phyloP scores from a whole-genome alignment of 345 rosid genomes.

The Lenwebbia sp. region DNA sequence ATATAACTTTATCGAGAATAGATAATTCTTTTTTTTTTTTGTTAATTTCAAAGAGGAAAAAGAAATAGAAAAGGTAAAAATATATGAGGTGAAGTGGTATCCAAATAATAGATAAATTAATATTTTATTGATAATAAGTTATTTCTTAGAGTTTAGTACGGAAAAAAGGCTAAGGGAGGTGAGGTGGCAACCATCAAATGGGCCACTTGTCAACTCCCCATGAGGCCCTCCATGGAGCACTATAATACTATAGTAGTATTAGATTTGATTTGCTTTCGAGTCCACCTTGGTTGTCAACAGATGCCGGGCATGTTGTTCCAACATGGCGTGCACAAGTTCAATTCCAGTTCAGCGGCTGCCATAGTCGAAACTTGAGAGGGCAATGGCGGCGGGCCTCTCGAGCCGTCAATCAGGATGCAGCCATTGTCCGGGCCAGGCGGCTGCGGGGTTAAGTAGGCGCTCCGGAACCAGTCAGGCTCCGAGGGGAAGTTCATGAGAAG shows the following conservation, averaged over 20 bases:
- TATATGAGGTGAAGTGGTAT: background rate
- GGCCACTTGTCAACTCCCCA: background rate
- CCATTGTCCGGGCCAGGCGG: background rate
- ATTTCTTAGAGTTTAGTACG: background rate
- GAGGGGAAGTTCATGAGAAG: conserved; percentile 60
- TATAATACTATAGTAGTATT: background rate
- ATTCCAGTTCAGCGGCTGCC: background rate
- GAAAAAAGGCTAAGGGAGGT: background rate
- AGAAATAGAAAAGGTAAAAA: background rate
- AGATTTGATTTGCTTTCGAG: background rate
- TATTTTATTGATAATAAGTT: background rate
- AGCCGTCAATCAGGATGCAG: background rate
- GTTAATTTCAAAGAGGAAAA: background rate
- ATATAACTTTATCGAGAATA: background rate
- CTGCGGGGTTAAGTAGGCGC: background rate
- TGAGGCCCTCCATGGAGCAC: background rate
- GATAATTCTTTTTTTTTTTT: background rate
- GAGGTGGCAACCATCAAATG: background rate
- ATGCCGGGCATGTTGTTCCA: conserved; percentile 68
- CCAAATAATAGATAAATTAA: background rate
- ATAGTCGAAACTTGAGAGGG: background rate
- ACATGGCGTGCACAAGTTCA: conserved; percentile 19
- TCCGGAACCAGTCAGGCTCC: conserved; percentile 56
- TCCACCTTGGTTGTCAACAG: conserved; percentile 2
- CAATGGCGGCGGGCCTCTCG: background rate